Evolutionary conservation across 345 rosid genomes (phyloP).

Genomic region (Clarkia xantiana): DNA sequence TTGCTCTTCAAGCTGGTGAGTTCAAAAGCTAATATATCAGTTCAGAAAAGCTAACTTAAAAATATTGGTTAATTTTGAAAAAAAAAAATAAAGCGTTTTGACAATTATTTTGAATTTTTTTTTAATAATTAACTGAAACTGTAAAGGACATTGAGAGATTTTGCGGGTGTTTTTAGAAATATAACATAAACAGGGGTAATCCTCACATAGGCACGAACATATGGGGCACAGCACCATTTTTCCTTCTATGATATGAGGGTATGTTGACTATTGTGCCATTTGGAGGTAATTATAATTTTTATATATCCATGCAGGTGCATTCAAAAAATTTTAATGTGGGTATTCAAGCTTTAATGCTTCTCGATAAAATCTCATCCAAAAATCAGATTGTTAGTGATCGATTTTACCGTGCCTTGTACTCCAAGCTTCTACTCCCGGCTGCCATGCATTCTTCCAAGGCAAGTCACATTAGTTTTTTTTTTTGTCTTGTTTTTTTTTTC

Average conservation of each 20-base stretch:
- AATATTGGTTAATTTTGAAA: too few species aligned
- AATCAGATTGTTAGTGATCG: slow-evolving; percentile 91
- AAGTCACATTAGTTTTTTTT: slow-evolving; percentile 13
- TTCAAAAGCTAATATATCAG: not conserved
- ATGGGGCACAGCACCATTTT: too few species aligned
- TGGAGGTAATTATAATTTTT: slow-evolving; percentile 3
- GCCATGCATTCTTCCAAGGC: slow-evolving; percentile 94
- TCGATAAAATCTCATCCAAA: slow-evolving; percentile 89
- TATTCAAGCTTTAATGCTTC: slow-evolving; percentile 89
- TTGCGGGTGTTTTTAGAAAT: too few species aligned
- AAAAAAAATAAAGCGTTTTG: not conserved
- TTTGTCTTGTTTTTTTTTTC: too few species aligned
- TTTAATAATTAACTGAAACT: not conserved
- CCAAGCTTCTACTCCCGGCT: slow-evolving; percentile 82
- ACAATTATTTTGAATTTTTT: not conserved
- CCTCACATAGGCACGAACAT: too few species aligned
- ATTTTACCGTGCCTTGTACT: slow-evolving; percentile 84
- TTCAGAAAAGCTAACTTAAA: too few species aligned
- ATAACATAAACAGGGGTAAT: too few species aligned
- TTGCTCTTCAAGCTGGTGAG: slow-evolving; percentile 78
- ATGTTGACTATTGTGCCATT: slow-evolving; percentile 5
- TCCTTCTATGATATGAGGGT: slow-evolving; percentile 1
- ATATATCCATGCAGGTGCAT: slow-evolving; percentile 49
- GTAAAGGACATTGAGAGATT: too few species aligned
- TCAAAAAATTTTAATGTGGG: slow-evolving; percentile 88